Percentiles rank a stretch among this genome's conserved stretches.
These are phyloP conservation scores for Eimeria necatrix DNA, from an alignment of 169 alveolate genomes.

Conservation along the genomic window DNA sequence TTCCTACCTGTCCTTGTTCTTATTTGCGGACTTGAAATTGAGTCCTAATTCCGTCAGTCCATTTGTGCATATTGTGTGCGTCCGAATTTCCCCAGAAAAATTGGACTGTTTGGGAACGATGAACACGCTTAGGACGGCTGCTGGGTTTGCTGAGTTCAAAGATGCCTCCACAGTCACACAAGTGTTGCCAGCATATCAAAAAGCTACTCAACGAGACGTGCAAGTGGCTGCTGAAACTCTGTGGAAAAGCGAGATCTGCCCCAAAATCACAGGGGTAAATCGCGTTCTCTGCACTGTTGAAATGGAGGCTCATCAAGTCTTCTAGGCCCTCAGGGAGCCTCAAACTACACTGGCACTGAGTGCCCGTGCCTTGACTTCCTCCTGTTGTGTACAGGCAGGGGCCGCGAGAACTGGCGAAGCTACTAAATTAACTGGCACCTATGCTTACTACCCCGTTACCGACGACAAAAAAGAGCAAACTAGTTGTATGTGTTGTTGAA, in stretches of 20 bases:
- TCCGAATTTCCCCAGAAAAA: neutral
- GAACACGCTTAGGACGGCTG: conserved; percentile 18
- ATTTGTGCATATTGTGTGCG: neutral
- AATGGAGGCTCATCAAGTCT: no score
- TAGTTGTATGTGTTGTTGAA: neutral
- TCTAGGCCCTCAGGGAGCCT: no score
- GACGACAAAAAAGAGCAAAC: neutral
- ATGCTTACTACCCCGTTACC: neutral
- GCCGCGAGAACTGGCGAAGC: neutral
- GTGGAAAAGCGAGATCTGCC: no score
- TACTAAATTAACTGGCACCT: neutral
- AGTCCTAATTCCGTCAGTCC: neutral
- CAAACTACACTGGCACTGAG: no score
- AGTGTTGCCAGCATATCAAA: no score
- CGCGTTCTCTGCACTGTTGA: no score
- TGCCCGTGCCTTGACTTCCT: no score
- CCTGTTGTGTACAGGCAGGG: no score
- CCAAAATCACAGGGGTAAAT: neutral
- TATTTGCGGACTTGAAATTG: neutral
- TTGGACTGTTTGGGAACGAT: neutral
- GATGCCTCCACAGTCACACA: no score
- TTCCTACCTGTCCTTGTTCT: neutral
- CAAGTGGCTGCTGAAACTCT: no score
- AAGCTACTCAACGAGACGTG: no score
- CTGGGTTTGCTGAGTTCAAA: neutral